Evolutionary conservation across 331 rosid genomes (phyloP), one percentile per base, ranked within the genome.

Genomic region (Saraca asoca): DNA sequence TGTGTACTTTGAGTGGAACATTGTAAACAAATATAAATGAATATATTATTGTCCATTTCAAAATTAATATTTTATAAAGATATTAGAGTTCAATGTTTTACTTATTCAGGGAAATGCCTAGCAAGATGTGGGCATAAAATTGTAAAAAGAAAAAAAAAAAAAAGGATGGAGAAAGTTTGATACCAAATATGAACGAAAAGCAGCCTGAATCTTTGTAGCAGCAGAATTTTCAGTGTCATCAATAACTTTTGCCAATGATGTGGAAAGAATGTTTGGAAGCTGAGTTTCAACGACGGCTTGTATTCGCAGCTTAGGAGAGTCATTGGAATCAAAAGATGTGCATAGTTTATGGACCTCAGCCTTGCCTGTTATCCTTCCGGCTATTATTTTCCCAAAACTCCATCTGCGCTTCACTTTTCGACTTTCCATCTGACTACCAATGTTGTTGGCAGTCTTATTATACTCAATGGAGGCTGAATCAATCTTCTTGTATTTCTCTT

Each of bases 131-230:
- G 1, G 52, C 62, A 16, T 54, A 31, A 51, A 20, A 20, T 5
- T 37, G n/a, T 37, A n/a, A 12, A 42, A 64, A 49, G 35, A 46
- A 31, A 71, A 31, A 18, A 24, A n/a, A 15, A 6, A 4, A 39
- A 18, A 12, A 24, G 14, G 20, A 39, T 9, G 8, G 45, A 24
- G 53, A 53, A 50, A 75, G 54, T 20, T 37, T 39, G 5, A 67
- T 72, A 88, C 99, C 95, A 94, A 78, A 74, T 83, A 82, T n/a
- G 96, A 80, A 16, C 93, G 95, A 64, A 82, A 90, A 11, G 64
- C 78, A 0, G 97, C 77, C 69, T 94, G 99, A 71, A 94, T 86
- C 78, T 42, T 88, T 31, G 81, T 86, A 54, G 97, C 96, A 54
- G 95, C 89, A 24, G 55, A 71, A 34, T 16, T 79, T 71, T 72